A percentile compares a stretch with the other conserved stretches of the same genome.
Evolutionary conservation across 192 early-diverging fungal genomes (phyloP).

Genomic region (Chytriomyces sp.): DNA sequence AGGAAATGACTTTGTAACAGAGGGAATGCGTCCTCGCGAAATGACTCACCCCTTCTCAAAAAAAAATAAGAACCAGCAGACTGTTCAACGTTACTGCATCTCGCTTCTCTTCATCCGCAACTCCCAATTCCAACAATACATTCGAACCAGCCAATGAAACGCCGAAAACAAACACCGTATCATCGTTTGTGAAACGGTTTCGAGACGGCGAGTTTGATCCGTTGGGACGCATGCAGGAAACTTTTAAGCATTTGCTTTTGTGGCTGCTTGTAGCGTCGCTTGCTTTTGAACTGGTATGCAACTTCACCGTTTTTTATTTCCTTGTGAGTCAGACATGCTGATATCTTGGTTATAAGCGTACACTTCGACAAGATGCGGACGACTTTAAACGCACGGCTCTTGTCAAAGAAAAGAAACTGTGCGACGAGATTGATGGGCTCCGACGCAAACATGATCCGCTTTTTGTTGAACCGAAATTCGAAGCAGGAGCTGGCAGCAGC

Average conservation of each 20-base stretch:
- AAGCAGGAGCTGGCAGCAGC: neutral
- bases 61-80: no score
- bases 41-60: no score
- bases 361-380: conserved; percentile 20
- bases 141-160: no score
- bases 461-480: neutral
- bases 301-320: no score
- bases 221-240: conserved; percentile 12
- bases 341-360: neutral
- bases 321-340: no score
- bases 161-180: no score
- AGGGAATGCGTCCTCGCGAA: no score
- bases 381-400: conserved; percentile 18
- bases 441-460: conserved; percentile 4
- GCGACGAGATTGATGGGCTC: conserved; percentile 1
- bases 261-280: conserved; percentile 3
- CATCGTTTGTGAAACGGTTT: neutral
- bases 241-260: conserved; percentile 19
- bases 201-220: conserved; percentile 24
- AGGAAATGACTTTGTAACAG: no score
- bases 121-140: no score
- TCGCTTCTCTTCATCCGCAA: no score
- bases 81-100: no score
- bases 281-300: conserved; percentile 7
- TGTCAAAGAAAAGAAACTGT: conserved; percentile 10